A percentile compares a stretch with the other conserved stretches of the same genome.
Conservation (phyloP, 306 rosid genomes). For the Acacia confusa region DNA sequence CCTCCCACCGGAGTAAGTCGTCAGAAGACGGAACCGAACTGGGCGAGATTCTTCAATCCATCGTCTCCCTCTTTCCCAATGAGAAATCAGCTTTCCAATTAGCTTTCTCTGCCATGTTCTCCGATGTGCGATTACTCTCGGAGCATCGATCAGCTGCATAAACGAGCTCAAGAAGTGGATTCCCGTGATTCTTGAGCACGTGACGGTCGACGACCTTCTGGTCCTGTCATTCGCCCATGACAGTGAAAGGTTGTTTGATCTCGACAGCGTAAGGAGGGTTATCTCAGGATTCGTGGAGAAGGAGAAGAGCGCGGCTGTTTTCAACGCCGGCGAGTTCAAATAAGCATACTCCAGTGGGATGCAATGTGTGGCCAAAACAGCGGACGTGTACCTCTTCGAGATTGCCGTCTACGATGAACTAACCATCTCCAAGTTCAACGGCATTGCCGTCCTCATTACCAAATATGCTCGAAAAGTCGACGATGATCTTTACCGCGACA, state of each 20-base stretch:
- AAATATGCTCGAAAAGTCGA: conserved; percentile 63
- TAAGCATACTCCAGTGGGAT: conserved; percentile 54
- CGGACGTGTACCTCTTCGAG: conserved; percentile 61
- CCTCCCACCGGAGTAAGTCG: conserved; percentile 43
- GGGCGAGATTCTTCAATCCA: conserved; percentile 52
- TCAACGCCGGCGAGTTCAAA: conserved; percentile 46
- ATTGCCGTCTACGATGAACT: conserved; percentile 60
- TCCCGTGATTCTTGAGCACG: conserved; percentile 64
- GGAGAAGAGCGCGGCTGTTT: conserved; percentile 68
- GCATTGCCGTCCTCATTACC: conserved; percentile 59
- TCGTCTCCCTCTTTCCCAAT: conserved; percentile 63
- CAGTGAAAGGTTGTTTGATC: conserved; percentile 72
- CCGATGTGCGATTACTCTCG: conserved; percentile 58
- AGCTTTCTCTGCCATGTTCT: conserved; percentile 80
- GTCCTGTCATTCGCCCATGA: conserved; percentile 65
- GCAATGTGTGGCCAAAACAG: conserved; percentile 62
- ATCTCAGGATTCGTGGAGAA: conserved; percentile 60
- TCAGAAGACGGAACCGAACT: conserved; percentile 34
- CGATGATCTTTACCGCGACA: conserved; percentile 74
- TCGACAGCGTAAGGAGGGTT: conserved; percentile 66
- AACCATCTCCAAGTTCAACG: conserved; percentile 67
- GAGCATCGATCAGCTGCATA: conserved; percentile 51
- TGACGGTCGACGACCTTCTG: conserved; percentile 67
- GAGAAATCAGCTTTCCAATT: conserved; percentile 68
- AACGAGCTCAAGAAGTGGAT: conserved; percentile 70